Base-by-base conservation (phyloP, 1,284 basidiomycete species). In the Boletus smithii region DNA sequence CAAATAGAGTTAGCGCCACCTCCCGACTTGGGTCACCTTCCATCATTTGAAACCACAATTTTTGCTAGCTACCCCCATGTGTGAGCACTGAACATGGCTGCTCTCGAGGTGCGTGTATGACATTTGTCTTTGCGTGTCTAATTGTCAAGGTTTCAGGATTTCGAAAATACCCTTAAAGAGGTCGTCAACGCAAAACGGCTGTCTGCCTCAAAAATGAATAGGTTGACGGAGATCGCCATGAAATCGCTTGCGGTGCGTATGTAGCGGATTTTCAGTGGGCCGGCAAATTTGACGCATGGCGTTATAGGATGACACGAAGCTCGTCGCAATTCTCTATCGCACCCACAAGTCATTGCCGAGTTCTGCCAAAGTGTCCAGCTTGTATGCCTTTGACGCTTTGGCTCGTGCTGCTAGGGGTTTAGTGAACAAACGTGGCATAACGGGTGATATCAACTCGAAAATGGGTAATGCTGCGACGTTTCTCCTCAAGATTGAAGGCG, bases 311-410 rank as follows among this genome's bases (percentile, higher is more conserved):
- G 91, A 95, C 69, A 87, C 88, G 7, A 81, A 89, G 59, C 73
- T 95, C 45, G 88, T 95, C 40, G 88, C 91, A 24, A 77, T 83
- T 44, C 76, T 97, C 33, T 93, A 88, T 66, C 85, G 87, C 44
- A 85, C 85, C 11, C 92, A 95, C 72, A 88, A 86, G 64, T 80
- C 81, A 9, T 73, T 95, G 23, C 71, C 81, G 4, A 66, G 78
- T 9, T 63, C 76, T 16, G 70, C 75, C 53, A 93, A 95, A 63
- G 80, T 93, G 51, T 83, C 80, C 38, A 91, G 88, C 68, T 74
- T 97, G 48, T 97, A 97, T 69, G 83, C 86, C 35, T 90, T 97
- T 64, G 93, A 97, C 69, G 88, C 92, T 14, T 76, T 97, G 51
- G 80, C 89, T 36, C 82, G 93, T 47, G 90, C 86, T 14, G 90